Conservation (phyloP, 1,284 basidiomycete genomes). For the Trichosporon sp. region DNA sequence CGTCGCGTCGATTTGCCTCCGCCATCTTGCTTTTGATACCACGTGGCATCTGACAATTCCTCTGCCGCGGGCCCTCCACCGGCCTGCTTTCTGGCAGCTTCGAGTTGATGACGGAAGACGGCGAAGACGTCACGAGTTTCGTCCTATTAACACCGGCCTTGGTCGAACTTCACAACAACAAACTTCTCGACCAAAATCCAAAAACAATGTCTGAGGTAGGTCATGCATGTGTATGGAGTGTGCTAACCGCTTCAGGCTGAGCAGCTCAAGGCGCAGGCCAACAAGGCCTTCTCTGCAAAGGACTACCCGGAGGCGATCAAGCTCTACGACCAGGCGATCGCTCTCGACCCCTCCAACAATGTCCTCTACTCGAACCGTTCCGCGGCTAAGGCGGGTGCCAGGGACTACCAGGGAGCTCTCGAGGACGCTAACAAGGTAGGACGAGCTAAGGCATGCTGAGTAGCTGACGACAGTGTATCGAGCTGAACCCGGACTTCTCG, state of each 20-base stretch:
- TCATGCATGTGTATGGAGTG: background rate
- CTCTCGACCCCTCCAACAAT: conserved; percentile 72
- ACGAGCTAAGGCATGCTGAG: conserved; percentile 47
- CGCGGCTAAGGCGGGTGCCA: conserved; percentile 80
- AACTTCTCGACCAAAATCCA: background rate
- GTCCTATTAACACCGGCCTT: background rate
- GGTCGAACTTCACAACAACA: background rate
- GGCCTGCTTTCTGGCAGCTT: background rate
- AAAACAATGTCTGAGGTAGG: conserved; percentile 25
- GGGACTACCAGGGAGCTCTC: conserved; percentile 68
- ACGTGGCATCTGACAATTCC: background rate
- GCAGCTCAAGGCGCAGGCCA: conserved; percentile 83
- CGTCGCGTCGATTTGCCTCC: background rate
- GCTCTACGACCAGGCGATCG: conserved; percentile 78
- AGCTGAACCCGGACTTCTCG: conserved; percentile 73
- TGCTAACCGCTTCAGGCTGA: conserved; percentile 42
- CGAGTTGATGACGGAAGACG: background rate
- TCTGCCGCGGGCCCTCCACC: background rate
- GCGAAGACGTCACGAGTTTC: background rate
- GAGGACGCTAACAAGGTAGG: conserved; percentile 84
- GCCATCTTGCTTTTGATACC: background rate
- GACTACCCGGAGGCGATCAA: conserved; percentile 81
- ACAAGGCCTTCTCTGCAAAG: conserved; percentile 92
- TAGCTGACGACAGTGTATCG: conserved; percentile 52
- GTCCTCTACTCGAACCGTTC: conserved; percentile 92